phyloP scores from a whole-genome alignment of 352 stramenopile genomes.

The Aphanomyces euteiches region DNA sequence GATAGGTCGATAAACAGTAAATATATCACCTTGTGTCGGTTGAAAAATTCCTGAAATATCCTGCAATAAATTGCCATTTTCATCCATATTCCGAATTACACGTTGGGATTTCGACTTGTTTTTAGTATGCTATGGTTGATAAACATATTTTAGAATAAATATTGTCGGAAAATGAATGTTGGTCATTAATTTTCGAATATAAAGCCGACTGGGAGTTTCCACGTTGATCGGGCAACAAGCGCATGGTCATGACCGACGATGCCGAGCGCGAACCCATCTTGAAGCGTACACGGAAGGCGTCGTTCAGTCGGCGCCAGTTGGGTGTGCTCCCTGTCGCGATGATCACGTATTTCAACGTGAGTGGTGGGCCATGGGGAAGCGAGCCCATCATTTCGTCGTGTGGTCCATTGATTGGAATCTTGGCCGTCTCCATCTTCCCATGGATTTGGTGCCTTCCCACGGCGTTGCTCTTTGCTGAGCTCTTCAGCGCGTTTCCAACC shows the following conservation, averaged over 20 bases:
- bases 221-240: too few species aligned
- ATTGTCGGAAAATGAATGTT: too few species aligned
- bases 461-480: slow-evolving; percentile 66
- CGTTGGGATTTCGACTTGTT: too few species aligned
- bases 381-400: slow-evolving; percentile 60
- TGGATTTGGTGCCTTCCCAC: slow-evolving; percentile 69
- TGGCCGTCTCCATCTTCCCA: slow-evolving; percentile 61
- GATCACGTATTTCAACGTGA: slow-evolving; percentile 81
- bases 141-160: too few species aligned
- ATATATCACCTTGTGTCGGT: too few species aligned
- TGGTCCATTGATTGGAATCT: slow-evolving; percentile 58
- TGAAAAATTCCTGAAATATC: too few species aligned
- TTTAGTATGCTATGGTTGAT: too few species aligned
- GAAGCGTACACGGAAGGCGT: slow-evolving; percentile 1
- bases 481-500: slow-evolving; percentile 76
- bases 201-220: too few species aligned
- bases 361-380: slow-evolving; percentile 61
- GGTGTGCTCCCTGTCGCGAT: slow-evolving; percentile 65
- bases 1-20: too few species aligned
- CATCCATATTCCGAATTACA: too few species aligned
- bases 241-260: neutral
- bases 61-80: too few species aligned
- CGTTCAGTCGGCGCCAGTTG: slow-evolving; percentile 43
- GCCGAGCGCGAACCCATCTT: slow-evolving; percentile 23
- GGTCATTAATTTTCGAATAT: too few species aligned